Conservation (phyloP, 2,329 filamentous ascomycete species). For the Xylaria sp. region DNA sequence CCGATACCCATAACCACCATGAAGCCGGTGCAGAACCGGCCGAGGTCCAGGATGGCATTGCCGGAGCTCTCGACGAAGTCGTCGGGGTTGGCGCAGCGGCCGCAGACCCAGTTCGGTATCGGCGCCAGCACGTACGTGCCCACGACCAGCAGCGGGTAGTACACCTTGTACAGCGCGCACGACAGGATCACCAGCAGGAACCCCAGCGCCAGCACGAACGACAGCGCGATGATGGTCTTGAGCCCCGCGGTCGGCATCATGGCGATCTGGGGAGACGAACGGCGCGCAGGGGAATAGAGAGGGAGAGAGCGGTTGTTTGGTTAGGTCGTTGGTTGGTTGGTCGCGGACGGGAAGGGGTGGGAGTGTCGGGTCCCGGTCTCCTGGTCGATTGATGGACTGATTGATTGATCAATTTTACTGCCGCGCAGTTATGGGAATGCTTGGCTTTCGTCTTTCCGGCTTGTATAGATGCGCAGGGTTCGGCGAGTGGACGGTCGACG, state of each 20-base stretch:
- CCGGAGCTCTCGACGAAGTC: constrained; percentile 89
- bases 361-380: too few relatives aligned
- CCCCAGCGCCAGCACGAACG: constrained; percentile 97
- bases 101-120: constrained; percentile 94
- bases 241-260: constrained; percentile 79
- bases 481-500: neutral
- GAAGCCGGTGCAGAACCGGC: constrained; percentile 92
- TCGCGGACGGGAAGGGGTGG: neutral
- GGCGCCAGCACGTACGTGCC: constrained; percentile 93
- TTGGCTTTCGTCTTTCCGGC: too few relatives aligned
- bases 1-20: constrained; percentile 97
- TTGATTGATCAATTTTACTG: neutral
- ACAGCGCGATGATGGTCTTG: constrained; percentile 98
- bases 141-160: constrained; percentile 93
- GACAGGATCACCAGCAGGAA: constrained; percentile 99
- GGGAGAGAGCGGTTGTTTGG: too few relatives aligned
- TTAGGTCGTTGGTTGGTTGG: neutral
- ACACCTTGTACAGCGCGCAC: constrained; percentile 91
- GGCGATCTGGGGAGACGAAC: constrained; percentile 26
- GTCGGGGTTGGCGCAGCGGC: constrained; percentile 85
- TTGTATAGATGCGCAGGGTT: too few relatives aligned
- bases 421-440: too few relatives aligned
- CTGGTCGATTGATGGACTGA: too few relatives aligned
- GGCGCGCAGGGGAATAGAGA: constrained; percentile 6
- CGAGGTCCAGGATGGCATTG: constrained; percentile 87